Evolutionary conservation across 2,329 filamentous ascomycete species (phyloP).

Genomic region (Pseudogymnoascus sp.): DNA sequence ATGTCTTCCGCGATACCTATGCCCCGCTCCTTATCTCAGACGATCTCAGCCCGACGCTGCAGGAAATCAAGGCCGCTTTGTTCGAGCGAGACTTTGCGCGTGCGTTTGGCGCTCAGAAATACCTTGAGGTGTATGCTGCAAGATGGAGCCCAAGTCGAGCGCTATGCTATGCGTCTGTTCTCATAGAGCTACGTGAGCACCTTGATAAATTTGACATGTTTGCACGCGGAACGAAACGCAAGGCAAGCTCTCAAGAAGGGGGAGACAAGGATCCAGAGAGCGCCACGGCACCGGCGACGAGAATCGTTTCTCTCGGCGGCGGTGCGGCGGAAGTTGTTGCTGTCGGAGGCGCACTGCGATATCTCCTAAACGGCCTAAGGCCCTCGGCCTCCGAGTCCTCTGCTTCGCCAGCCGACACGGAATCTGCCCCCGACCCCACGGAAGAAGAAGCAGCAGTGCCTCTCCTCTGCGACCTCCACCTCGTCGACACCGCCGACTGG

Average conservation of each 20-base stretch:
- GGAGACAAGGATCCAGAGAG: constrained; percentile 7
- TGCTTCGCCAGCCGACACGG: neutral
- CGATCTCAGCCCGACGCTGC: constrained; percentile 52
- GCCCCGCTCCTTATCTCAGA: constrained; percentile 39
- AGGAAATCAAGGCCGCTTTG: constrained; percentile 77
- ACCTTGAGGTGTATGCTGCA: constrained; percentile 75
- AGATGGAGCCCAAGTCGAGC: constrained; percentile 86
- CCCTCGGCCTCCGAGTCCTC: constrained; percentile 9
- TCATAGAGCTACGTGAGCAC: constrained; percentile 31
- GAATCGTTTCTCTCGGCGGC: constrained; percentile 30
- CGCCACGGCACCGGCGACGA: neutral
- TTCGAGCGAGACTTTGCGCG: constrained; percentile 75
- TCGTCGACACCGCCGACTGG: constrained; percentile 85
- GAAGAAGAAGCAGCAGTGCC: neutral
- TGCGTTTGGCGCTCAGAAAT: constrained; percentile 66
- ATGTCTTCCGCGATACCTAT: constrained; percentile 65
- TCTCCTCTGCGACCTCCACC: constrained; percentile 41
- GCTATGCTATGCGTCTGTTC: constrained; percentile 65
- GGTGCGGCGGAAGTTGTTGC: constrained; percentile 58
- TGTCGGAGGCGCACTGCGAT: constrained; percentile 46
- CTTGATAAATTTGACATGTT: constrained; percentile 13
- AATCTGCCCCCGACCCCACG: neutral
- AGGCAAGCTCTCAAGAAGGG: constrained; percentile 12
- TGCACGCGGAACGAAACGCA: constrained; percentile 3
- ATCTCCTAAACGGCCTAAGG: constrained; percentile 23